Evolutionary conservation across 768 basidiomycete species (phyloP), one percentile per base, ranked within the genome.

Genomic region (Mycena venus): DNA sequence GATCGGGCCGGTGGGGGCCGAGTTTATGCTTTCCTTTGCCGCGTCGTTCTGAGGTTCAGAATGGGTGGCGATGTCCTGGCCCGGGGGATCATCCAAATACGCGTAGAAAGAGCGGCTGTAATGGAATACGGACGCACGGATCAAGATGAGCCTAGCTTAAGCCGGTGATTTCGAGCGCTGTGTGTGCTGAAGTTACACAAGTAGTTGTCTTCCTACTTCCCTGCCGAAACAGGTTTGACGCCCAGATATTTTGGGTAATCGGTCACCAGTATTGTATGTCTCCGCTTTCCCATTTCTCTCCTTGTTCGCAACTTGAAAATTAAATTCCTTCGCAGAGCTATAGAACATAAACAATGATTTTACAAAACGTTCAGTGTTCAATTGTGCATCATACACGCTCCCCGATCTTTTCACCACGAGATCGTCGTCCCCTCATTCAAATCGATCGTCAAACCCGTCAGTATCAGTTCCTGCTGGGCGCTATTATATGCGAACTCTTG

Each of bases 401-500:
- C 64, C 64, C 53, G 14, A 55, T 67, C 65, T 47, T 69, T 68
- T 80, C 71, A 85, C 19, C 88, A 90, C n/a, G 76, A 70, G 36
- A 90, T 47, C 19, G 68, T 81, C 36, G 82, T 77, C 19, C 74
- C 79, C 14, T 74, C 72, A 67, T 91, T 91, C 78, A 93, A 79
- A 72, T 88, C 84, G 12, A 87, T 78, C 53, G 81, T 75, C 67
- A 90, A 63, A 5, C 78, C 82, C 8, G 75, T 72, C 3, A 89
- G 64, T 36, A 89, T 82, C 68, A 92, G 78, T 79, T 88, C 86
- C 70, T 86, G 80, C 55, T 84, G 84, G 17, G 79, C 78, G 0
- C 68, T 75, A 34, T 83, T 74, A 76, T 90, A 92, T 15, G 78
- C 78, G 88, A 88, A 90, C 12, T 77, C 42, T 21, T 86, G 75